Conservation (phyloP, 1,284 basidiomycete genomes). For the Tilletia caries region DNA sequence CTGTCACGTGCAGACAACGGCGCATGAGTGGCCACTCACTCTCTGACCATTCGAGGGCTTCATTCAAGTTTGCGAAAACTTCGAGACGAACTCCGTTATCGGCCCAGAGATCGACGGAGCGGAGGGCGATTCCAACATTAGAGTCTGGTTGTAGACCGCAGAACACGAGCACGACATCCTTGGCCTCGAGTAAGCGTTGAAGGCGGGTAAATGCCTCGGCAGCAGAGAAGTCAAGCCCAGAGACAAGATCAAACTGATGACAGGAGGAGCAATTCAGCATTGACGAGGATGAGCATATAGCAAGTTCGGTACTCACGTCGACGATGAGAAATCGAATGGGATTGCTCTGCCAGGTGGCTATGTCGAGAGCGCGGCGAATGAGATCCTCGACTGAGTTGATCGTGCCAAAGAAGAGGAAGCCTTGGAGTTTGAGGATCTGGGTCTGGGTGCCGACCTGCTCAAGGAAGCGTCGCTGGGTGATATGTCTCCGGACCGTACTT, state of each 20-base stretch:
- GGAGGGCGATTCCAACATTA: conserved; percentile 44
- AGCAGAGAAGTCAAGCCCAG: conserved; percentile 87
- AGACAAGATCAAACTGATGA: conserved; percentile 81
- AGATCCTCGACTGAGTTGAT: conserved; percentile 78
- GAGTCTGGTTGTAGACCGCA: conserved; percentile 65
- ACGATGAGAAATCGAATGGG: conserved; percentile 72
- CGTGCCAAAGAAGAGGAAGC: conserved; percentile 94
- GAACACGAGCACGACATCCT: conserved; percentile 77
- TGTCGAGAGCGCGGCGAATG: conserved; percentile 70
- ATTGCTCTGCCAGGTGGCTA: conserved; percentile 69
- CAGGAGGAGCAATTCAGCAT: conserved; percentile 59
- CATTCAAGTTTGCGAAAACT: conserved; percentile 76
- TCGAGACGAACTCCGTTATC: conserved; percentile 57
- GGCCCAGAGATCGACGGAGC: conserved; percentile 68
- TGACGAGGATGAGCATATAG: background rate
- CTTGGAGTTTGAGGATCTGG: conserved; percentile 79
- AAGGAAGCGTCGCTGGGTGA: conserved; percentile 81
- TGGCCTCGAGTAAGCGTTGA: conserved; percentile 73
- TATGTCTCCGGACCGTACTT: conserved; percentile 86
- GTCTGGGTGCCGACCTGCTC: conserved; percentile 88
- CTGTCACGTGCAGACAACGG: conserved; percentile 76
- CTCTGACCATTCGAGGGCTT: conserved; percentile 81
- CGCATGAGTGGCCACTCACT: conserved; percentile 12
- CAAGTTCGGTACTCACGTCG: conserved; percentile 23
- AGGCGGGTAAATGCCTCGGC: conserved; percentile 92